Percentiles rank a stretch among this genome's conserved stretches.
These are phyloP conservation scores for Saccharomycopsis hybrid DNA, from an alignment of 1,139 yeast species.

Conservation along the genomic window DNA sequence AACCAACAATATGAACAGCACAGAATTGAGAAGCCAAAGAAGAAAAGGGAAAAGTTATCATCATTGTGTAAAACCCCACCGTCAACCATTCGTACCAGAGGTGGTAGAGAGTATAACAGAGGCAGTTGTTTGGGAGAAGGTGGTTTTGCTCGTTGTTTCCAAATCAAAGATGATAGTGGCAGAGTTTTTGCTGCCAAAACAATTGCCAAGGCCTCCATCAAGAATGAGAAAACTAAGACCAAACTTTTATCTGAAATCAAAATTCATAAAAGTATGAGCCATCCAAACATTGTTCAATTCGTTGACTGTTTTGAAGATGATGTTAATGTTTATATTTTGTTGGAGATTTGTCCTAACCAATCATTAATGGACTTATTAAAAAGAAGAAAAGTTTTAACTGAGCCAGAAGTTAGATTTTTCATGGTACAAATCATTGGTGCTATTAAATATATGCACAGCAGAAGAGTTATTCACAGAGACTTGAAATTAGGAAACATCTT, in stretches of 20 bases:
- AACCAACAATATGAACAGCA: constrained; percentile 23
- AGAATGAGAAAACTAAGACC: constrained; percentile 84
- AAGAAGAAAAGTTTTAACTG: constrained; percentile 73
- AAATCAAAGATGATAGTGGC: constrained; percentile 86
- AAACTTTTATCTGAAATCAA: constrained; percentile 89
- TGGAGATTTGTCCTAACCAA: constrained; percentile 92
- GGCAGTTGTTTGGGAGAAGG: constrained; percentile 95
- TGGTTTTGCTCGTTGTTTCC: constrained; percentile 98
- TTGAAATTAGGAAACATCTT: constrained; percentile 91
- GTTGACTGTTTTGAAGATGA: constrained; percentile 95
- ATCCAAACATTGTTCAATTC: constrained; percentile 85
- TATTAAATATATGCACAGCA: constrained; percentile 80
- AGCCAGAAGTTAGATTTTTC: constrained; percentile 86
- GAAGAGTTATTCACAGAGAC: constrained; percentile 94
- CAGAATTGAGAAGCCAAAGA: constrained; percentile 33
- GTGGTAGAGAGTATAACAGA: constrained; percentile 84
- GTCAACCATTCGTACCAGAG: constrained; percentile 77
- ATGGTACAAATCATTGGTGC: constrained; percentile 95
- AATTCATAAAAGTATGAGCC: constrained; percentile 86
- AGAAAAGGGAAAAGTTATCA: constrained; percentile 81
- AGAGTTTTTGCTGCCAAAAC: constrained; percentile 93
- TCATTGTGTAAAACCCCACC: constrained; percentile 94
- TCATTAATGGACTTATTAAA: constrained; percentile 89
- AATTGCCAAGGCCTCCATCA: constrained; percentile 91
- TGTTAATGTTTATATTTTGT: constrained; percentile 81